Evolutionary conservation across 78 protist genomes (phyloP), one percentile per base, ranked within the genome.

Genomic region (Cavenderia fasciculata): DNA sequence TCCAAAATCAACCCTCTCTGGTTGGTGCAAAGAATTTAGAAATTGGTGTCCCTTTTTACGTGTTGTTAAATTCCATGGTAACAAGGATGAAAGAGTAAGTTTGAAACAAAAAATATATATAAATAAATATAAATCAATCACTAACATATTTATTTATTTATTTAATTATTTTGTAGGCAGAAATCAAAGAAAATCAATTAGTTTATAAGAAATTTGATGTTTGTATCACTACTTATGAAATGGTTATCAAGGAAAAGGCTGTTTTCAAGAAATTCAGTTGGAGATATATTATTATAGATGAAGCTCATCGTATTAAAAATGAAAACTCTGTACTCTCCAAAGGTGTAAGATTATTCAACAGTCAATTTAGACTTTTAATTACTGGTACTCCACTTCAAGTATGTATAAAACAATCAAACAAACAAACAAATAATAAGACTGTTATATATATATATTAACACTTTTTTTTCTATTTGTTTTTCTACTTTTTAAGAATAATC

Each of bases 291-390:
- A 72, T 98, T 41, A 73, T 99, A 69, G 99, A 99, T 82, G 99
- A 99, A 94, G 99, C 99, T 11, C 97, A 98, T 77, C 86, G 98
- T 14, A 94, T 99, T 63, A 99, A 99, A 94, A 99, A 99, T 97
- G 98, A 98, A 70, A 27, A 96, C 46, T 92, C 99, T 12, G 47
- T 38, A 57, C 89, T 98, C 41, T 74, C 97, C 2, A 47, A 44
- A 57, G 76, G 74, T 29, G 71, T 97, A 29, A 71, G 97, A 29
- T 11, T 49, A 56, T 92, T 98, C 73, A 44, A 19, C 34, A 29
- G 89, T 47, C 68, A 77, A 34, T 31, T 91, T 47, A 77, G 99
- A 29, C 84, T 98, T 38, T 94, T 98, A 59, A 59, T 98, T 49
- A 98, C 99, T 12, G 99, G 99, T 46, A 97, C 99, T 27, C 99